phyloP scores from a whole-genome alignment of 257 asterid genomes.

The Solanum etuberosum region DNA sequence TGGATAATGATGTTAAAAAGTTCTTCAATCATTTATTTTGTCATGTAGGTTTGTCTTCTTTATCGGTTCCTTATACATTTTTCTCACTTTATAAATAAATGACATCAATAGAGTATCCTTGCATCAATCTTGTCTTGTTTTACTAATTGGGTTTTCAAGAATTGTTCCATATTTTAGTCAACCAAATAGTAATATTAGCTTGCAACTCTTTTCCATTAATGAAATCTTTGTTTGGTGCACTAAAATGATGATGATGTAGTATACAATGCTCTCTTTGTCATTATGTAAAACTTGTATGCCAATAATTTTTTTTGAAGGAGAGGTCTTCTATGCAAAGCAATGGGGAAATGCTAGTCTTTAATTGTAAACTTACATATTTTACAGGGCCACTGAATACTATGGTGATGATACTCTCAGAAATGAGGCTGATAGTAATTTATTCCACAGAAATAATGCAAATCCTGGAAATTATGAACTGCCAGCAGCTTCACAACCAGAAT shows the following conservation, averaged over 20 bases:
- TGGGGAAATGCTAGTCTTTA: neutral
- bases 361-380: neutral
- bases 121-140: neutral
- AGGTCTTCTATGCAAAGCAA: neutral
- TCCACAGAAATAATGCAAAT: conserved; percentile 30
- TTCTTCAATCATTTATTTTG: neutral
- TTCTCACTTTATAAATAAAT: neutral
- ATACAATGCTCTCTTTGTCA: neutral
- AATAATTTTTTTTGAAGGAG: neutral
- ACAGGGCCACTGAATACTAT: conserved; percentile 56
- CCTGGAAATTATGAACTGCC: conserved; percentile 44
- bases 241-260: neutral
- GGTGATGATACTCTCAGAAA: conserved; percentile 45
- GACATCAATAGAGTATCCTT: neutral
- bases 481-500: conserved; percentile 54
- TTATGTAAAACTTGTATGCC: neutral
- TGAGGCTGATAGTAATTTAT: conserved; percentile 48
- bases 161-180: neutral
- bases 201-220: neutral
- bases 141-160: neutral
- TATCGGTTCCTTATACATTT: neutral
- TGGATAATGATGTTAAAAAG: neutral
- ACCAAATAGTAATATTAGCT: neutral
- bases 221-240: neutral
- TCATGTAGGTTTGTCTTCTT: neutral